Percentiles rank a stretch among this genome's conserved stretches.
Evolutionary conservation across 192 early-diverging fungal genomes (phyloP).

Genomic region (Phycomyces nitens): DNA sequence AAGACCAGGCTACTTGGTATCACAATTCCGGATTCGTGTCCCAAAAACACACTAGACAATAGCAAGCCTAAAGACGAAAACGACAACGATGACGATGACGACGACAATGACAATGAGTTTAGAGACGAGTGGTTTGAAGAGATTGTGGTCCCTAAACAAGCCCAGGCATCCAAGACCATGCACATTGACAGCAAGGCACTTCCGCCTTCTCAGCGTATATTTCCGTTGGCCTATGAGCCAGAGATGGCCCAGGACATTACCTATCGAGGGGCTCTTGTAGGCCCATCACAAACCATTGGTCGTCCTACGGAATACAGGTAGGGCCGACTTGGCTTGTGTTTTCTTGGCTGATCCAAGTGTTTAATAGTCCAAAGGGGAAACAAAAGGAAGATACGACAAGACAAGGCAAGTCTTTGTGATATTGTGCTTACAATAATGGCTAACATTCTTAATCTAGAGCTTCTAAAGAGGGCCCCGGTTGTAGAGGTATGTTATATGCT

Average conservation of each 20-base stretch:
- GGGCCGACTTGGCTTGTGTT: background rate
- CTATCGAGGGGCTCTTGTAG: conserved; percentile 12
- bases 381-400: conserved; percentile 10
- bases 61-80: conserved; percentile 27
- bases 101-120: conserved; percentile 43
- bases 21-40: no score
- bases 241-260: conserved; percentile 39
- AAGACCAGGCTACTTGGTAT: conserved; percentile 42
- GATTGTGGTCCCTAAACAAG: conserved; percentile 11
- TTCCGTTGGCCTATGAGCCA: conserved; percentile 34
- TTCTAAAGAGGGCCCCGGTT: conserved; percentile 58
- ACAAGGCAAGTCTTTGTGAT: conserved; percentile 11
- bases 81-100: conserved; percentile 23
- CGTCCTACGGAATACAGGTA: background rate
- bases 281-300: background rate
- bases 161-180: background rate
- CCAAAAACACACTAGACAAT: no score
- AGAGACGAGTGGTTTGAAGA: conserved; percentile 39
- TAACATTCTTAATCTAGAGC: no score
- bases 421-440: no score
- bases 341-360: background rate
- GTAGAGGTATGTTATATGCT: conserved; percentile 39
- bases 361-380: conserved; percentile 5
- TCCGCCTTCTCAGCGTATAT: conserved; percentile 32
- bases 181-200: conserved; percentile 6